These are phyloP conservation scores for Eimeria mitis DNA, from an alignment of 169 alveolate genomes.

Conservation along the genomic window DNA sequence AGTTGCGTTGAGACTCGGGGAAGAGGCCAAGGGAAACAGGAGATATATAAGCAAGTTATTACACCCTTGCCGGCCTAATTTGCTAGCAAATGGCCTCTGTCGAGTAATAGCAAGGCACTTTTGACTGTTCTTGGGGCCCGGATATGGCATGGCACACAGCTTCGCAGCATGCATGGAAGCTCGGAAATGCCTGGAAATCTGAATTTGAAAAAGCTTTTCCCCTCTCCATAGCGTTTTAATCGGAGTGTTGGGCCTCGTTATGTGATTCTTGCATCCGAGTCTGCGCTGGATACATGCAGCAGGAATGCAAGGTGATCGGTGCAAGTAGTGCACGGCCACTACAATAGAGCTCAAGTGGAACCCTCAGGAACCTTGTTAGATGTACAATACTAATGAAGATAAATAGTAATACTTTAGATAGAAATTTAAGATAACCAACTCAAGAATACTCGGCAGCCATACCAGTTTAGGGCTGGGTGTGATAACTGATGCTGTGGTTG, in stretches of 20 bases:
- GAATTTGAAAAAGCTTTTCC: background rate
- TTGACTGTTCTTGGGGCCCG: background rate
- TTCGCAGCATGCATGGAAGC: background rate
- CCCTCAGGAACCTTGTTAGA: background rate
- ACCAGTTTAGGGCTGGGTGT: too few species aligned
- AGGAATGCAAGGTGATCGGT: background rate
- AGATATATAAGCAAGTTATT: background rate
- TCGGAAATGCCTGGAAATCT: background rate
- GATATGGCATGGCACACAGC: background rate
- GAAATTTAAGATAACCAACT: too few species aligned
- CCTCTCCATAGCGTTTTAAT: background rate
- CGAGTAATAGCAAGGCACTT: background rate
- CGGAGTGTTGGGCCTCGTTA: background rate
- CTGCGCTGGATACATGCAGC: background rate
- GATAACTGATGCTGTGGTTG: too few species aligned
- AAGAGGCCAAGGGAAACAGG: background rate
- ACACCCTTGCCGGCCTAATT: background rate
- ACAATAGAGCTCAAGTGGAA: too few species aligned
- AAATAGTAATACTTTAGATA: too few species aligned
- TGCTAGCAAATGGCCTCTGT: background rate
- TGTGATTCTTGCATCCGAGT: background rate
- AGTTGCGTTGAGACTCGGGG: background rate
- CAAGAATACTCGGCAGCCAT: too few species aligned
- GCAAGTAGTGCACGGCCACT: background rate
- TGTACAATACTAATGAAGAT: too few species aligned